Percentiles rank a stretch among this genome's conserved stretches.
These are phyloP conservation scores for Alloascoidea hylecoeti DNA, from an alignment of 805 yeast genomes.

Conservation along the genomic window DNA sequence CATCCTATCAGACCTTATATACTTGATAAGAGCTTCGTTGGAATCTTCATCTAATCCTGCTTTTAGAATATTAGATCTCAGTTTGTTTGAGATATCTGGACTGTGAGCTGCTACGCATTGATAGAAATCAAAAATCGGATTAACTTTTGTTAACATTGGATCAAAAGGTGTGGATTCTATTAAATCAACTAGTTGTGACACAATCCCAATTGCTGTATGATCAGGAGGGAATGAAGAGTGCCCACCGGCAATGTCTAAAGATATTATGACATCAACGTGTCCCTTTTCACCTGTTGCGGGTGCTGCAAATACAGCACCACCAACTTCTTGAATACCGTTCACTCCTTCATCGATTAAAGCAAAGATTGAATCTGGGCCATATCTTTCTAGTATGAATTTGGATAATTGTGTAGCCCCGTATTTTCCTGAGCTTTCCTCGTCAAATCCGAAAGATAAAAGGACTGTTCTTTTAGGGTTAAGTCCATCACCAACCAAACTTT, in stretches of 20 bases:
- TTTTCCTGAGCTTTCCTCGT: conserved; percentile 60
- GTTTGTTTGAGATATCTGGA: conserved; percentile 13
- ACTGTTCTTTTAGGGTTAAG: conserved; percentile 51
- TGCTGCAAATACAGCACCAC: conserved; percentile 35
- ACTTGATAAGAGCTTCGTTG: conserved; percentile 3
- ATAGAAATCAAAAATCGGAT: conserved; percentile 44
- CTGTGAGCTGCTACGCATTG: conserved; percentile 52
- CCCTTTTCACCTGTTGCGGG: conserved; percentile 55
- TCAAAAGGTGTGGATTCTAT: conserved; percentile 45
- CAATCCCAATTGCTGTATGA: conserved; percentile 67
- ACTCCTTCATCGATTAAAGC: conserved; percentile 65
- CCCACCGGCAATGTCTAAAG: conserved; percentile 55
- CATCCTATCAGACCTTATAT: conserved; percentile 7
- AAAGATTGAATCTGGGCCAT: conserved; percentile 47
- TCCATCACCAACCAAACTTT: conserved; percentile 32
- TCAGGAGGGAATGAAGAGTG: conserved; percentile 71
- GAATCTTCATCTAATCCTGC: conserved; percentile 6
- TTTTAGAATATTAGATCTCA: conserved; percentile 10
- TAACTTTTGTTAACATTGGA: conserved; percentile 30
- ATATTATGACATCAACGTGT: conserved; percentile 31
- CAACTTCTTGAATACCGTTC: conserved; percentile 20
- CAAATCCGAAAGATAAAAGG: conserved; percentile 58
- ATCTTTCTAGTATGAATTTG: conserved; percentile 29
- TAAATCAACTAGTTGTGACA: conserved; percentile 37
- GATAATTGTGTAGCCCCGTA: conserved; percentile 46